phyloP scores from a whole-genome alignment of 805 yeast genomes.

The Candida arabinofermentans region DNA sequence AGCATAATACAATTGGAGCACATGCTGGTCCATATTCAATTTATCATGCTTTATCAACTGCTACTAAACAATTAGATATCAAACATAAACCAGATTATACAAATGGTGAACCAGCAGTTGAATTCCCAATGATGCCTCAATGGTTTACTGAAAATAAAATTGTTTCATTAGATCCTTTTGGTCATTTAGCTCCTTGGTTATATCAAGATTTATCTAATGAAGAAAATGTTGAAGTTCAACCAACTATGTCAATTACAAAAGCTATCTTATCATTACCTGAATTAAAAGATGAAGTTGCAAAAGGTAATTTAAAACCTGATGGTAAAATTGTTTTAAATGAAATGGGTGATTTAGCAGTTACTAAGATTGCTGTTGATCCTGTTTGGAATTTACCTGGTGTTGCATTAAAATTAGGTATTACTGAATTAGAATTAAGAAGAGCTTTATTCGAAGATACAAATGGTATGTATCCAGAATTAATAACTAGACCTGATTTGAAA shows the following conservation, averaged over 20 bases:
- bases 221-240: conserved; percentile 54
- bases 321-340: conserved; percentile 57
- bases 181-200: conserved; percentile 62
- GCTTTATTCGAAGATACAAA: conserved; percentile 60
- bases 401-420: conserved; percentile 56
- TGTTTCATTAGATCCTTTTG: conserved; percentile 64
- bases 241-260: conserved; percentile 63
- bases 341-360: conserved; percentile 57
- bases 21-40: conserved; percentile 61
- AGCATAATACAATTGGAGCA: conserved; percentile 63
- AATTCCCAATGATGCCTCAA: conserved; percentile 49
- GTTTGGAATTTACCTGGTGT: conserved; percentile 71
- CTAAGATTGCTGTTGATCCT: conserved; percentile 66
- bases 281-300: conserved; percentile 50
- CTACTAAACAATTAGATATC: conserved; percentile 51
- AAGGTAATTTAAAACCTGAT: conserved; percentile 53
- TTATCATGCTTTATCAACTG: conserved; percentile 64
- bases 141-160: conserved; percentile 56
- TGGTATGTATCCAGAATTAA: conserved; percentile 49
- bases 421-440: conserved; percentile 53
- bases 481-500: conserved; percentile 65
- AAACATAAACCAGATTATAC: conserved; percentile 56
- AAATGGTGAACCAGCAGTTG: conserved; percentile 58
- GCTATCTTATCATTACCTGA: conserved; percentile 61
- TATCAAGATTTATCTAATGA: conserved; percentile 40